Evolutionary conservation across 2,329 filamentous ascomycete species (phyloP).

Genomic region (Verticillium zaregamsianum): DNA sequence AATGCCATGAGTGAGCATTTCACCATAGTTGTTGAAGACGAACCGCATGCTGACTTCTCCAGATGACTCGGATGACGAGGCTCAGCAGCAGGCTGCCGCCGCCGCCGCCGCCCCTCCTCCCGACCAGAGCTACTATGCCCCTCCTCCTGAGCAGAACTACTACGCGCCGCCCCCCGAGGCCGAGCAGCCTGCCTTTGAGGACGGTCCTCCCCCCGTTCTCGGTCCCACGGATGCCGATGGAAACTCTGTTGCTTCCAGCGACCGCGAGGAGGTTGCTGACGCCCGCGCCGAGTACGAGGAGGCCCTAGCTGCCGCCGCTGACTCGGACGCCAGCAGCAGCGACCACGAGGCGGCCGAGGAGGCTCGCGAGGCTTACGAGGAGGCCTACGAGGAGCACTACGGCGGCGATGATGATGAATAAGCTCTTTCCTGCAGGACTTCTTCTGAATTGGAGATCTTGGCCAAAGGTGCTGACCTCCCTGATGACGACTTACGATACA

Average conservation of each 20-base stretch:
- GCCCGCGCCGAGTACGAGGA: conserved; percentile 40
- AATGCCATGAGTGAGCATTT: conserved; percentile 47
- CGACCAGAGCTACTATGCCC: not conserved
- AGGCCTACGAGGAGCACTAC: conserved; percentile 43
- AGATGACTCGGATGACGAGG: conserved; percentile 14
- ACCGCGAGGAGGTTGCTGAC: conserved; percentile 36
- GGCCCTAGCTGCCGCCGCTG: conserved; percentile 30
- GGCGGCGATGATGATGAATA: conserved; percentile 19
- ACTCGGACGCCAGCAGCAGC: conserved; percentile 45
- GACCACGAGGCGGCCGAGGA: conserved; percentile 49
- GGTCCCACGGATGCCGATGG: conserved; percentile 36
- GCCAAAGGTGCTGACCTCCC: not conserved
- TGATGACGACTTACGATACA: not conserved
- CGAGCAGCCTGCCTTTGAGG: conserved; percentile 7
- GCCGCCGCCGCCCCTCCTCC: conserved; percentile 8
- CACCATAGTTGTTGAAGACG: not conserved
- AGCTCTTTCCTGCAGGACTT: not conserved
- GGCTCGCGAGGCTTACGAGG: conserved; percentile 44
- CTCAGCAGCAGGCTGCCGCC: conserved; percentile 12
- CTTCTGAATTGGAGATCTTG: not conserved
- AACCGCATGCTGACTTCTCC: not conserved
- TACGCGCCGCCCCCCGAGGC: conserved; percentile 13
- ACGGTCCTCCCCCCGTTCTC: conserved; percentile 28
- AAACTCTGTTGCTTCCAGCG: conserved; percentile 35
- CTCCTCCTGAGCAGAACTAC: conserved; percentile 10